Base-by-base conservation (phyloP, 257 asterid species). In the Plectranthus barbatus region DNA sequence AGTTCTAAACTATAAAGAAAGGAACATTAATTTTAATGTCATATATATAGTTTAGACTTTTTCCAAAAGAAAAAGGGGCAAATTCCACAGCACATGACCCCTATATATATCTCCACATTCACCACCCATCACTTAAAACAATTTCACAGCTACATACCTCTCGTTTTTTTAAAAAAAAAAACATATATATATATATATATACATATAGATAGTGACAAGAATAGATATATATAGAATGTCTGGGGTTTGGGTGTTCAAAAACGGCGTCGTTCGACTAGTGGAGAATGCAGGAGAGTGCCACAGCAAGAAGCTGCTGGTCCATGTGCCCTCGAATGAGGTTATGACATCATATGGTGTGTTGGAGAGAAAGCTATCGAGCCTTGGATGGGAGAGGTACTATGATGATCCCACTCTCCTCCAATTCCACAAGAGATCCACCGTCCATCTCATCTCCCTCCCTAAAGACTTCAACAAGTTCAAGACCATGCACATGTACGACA, bases 161-260 rank as follows among this genome's bases (percentile, higher is more conserved):
- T n/a, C n/a, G n/a, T n/a, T n/a, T n/a, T n/a, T n/a, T n/a, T n/a
- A n/a, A n/a, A n/a, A n/a, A n/a, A n/a, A n/a, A n/a, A n/a, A n/a
- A n/a, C n/a, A n/a, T n/a, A n/a, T n/a, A n/a, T n/a, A n/a, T 26
- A 26, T 26, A 1, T 26, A 26, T 5, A 26, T 26, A 26, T 26
- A 26, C 31, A 26, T 26, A n/a, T 26, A 26, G 31, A n/a, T n/a
- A n/a, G n/a, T n/a, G n/a, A n/a, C 1, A 10, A 18, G 3, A 46
- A 0, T 6, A n/a, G n/a, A 13, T 0, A 31, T 11, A 48, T 11
- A 31, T 12, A 50, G 6, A 45, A 80, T 80, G 86, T 77, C 86
- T 9, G 86, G 86, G 56, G 86, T 80, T 57, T 80, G 86, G 86
- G 83, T 77, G 66, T 80, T 77, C 83, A 77, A 80, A 46, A 68